These are phyloP conservation scores for Neonectria hederae DNA, from an alignment of 2,329 filamentous ascomycete species.

Conservation along the genomic window DNA sequence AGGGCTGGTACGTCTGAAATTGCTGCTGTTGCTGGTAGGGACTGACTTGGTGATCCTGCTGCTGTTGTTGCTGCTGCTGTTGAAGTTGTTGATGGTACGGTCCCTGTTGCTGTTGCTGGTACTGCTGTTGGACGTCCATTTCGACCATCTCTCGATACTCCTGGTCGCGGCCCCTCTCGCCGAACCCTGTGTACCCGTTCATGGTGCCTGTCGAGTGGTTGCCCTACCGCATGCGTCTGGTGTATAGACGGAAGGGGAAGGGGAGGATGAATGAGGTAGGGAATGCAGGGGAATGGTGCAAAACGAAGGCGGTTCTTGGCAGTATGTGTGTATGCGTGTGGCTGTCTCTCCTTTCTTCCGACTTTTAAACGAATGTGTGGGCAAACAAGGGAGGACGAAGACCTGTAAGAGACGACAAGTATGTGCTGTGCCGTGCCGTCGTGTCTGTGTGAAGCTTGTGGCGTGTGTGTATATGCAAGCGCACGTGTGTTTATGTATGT, in stretches of 20 bases:
- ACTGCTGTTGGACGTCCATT: slow-evolving; percentile 45
- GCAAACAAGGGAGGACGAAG: not conserved
- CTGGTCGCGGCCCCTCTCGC: slow-evolving; percentile 32
- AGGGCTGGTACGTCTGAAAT: slow-evolving; percentile 15
- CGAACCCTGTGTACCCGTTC: slow-evolving; percentile 42
- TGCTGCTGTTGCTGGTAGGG: slow-evolving; percentile 30
- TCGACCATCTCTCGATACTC: slow-evolving; percentile 50
- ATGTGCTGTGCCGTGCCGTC: too few species aligned
- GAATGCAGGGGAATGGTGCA: not conserved
- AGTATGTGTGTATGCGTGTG: not conserved
- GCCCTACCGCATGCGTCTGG: slow-evolving; percentile 33
- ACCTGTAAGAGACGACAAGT: not conserved
- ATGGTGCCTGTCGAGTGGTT: slow-evolving; percentile 31
- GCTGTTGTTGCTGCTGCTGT: slow-evolving; percentile 29
- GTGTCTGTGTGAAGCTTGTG: not conserved
- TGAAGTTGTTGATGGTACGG: slow-evolving; percentile 26
- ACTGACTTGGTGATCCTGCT: not conserved
- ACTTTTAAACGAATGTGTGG: not conserved
- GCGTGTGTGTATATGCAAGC: not conserved
- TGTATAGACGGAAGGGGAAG: not conserved
- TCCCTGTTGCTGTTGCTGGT: slow-evolving; percentile 41
- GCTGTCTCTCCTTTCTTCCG: not conserved
- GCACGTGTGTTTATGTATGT: not conserved
- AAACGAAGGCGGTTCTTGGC: not conserved
- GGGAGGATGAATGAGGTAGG: not conserved